Evolutionary conservation across 441 rosid genomes (phyloP), one percentile per base, ranked within the genome.

Genomic region (Mallotus repandus): DNA sequence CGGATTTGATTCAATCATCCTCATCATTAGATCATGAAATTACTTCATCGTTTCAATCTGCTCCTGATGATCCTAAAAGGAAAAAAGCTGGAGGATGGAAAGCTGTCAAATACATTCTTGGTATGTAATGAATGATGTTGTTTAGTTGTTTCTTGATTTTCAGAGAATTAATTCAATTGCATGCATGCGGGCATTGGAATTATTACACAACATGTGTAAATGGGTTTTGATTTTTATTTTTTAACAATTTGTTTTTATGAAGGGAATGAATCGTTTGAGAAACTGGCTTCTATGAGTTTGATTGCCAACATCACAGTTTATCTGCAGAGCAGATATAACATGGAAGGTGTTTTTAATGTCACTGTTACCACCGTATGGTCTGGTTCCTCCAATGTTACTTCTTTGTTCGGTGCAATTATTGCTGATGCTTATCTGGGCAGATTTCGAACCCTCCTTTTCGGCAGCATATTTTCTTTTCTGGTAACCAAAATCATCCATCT

Each of bases 181-280:
- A 29, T 29, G 32, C 32, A 2, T 29, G 32, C 32, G 32, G 32
- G 32, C 32, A 29, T 29, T 29, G 32, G 32, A 43, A 43, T 3
- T 9, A 43, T 43, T 43, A 5, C 5, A 9, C 7, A 0, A 43
- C 5, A 43, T 43, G 46, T 43, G 46, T 10, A 7, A 18, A 11
- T 59, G 32, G 29, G 19, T 66, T 45, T 22, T 7, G 55, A 48
- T 13, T 49, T 11, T 16, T 9, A 5, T 21, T 22, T 21, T 16
- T 22, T 46, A n/a, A 43, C 1, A 0, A 2, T 35, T 4, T 32
- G 35, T 32, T 7, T 21, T 21, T 8, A 9, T 79, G 78, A 68
- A 84, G 89, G 84, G 54, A 89, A 89, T 54, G 89, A 89, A 73
- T 76, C 89, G 0, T 86, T 89, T 46, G 94, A 89, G 86, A 89